Evolutionary conservation across 192 early-diverging fungal species (phyloP).

Genomic region (Linnemannia elongata): DNA sequence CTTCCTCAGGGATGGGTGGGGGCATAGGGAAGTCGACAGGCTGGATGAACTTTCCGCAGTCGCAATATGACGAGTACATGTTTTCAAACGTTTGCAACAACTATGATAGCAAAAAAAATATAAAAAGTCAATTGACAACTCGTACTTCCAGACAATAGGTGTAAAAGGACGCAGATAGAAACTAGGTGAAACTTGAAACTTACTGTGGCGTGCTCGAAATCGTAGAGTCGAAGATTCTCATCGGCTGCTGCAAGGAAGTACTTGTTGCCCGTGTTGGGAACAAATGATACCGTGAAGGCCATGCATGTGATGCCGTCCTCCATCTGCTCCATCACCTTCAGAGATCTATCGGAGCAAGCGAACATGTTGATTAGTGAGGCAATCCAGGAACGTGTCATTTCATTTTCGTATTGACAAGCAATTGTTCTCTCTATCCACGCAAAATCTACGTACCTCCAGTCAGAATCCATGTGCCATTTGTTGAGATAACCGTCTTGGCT

Average conservation of each 20-base stretch:
- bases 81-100: slow-evolving; percentile 73
- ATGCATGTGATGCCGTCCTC: slow-evolving; percentile 92
- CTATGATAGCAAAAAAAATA: slow-evolving; percentile 37
- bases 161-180: background rate
- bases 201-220: slow-evolving; percentile 86
- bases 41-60: slow-evolving; percentile 91
- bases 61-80: slow-evolving; percentile 95
- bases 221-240: slow-evolving; percentile 89
- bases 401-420: background rate
- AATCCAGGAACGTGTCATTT: too few relatives aligned
- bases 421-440: background rate
- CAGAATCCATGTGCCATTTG: slow-evolving; percentile 87
- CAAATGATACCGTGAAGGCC: slow-evolving; percentile 95
- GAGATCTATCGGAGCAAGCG: slow-evolving; percentile 51
- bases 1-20: slow-evolving; percentile 57
- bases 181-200: slow-evolving; percentile 5
- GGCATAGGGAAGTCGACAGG: slow-evolving; percentile 70
- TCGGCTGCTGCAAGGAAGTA: slow-evolving; percentile 94
- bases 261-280: slow-evolving; percentile 93
- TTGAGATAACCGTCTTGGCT: slow-evolving; percentile 96
- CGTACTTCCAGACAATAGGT: background rate
- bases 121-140: background rate
- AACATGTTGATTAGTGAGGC: background rate
- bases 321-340: slow-evolving; percentile 76
- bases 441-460: slow-evolving; percentile 75